phyloP scores from a whole-genome alignment of 352 stramenopile genomes.

The Phytophthora sansomeana region DNA sequence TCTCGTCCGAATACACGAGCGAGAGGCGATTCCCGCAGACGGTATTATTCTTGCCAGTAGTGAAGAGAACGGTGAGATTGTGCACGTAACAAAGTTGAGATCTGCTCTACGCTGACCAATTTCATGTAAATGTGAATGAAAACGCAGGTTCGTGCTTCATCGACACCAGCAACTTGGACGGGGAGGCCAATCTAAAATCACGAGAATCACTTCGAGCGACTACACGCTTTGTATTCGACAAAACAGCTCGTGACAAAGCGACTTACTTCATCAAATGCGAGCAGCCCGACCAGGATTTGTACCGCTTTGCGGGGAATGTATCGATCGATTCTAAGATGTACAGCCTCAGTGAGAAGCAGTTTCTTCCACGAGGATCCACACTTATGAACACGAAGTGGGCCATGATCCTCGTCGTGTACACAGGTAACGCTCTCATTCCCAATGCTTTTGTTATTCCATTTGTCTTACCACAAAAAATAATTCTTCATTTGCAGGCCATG shows the following conservation, averaged over 20 bases:
- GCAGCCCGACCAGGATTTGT: slow-evolving; percentile 78
- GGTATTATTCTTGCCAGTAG: slow-evolving; percentile 89
- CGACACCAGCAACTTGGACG: slow-evolving; percentile 86
- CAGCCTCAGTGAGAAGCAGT: slow-evolving; percentile 81
- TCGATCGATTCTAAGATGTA: slow-evolving; percentile 64
- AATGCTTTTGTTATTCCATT: neutral
- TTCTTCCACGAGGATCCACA: slow-evolving; percentile 72
- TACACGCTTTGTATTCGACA: slow-evolving; percentile 46
- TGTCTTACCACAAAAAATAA: neutral
- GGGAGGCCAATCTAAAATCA: slow-evolving; percentile 81
- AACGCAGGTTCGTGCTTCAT: slow-evolving; percentile 74
- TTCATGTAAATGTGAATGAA: neutral
- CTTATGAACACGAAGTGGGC: slow-evolving; percentile 88
- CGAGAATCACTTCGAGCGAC: slow-evolving; percentile 60
- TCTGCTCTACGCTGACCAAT: neutral
- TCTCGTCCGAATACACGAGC: slow-evolving; percentile 86
- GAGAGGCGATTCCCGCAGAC: slow-evolving; percentile 92
- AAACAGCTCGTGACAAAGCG: slow-evolving; percentile 38
- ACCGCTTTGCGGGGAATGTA: slow-evolving; percentile 80
- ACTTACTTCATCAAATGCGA: slow-evolving; percentile 83
- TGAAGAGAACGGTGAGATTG: slow-evolving; percentile 71
- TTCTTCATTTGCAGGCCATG: slow-evolving; percentile 50
- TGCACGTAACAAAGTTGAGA: neutral
- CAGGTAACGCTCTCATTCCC: slow-evolving; percentile 29
- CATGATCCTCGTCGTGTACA: slow-evolving; percentile 79